A percentile compares a stretch with the other conserved stretches of the same genome.
These are phyloP conservation scores for Xerocomus spinulosus DNA, from an alignment of 768 basidiomycete species.

Conservation along the genomic window DNA sequence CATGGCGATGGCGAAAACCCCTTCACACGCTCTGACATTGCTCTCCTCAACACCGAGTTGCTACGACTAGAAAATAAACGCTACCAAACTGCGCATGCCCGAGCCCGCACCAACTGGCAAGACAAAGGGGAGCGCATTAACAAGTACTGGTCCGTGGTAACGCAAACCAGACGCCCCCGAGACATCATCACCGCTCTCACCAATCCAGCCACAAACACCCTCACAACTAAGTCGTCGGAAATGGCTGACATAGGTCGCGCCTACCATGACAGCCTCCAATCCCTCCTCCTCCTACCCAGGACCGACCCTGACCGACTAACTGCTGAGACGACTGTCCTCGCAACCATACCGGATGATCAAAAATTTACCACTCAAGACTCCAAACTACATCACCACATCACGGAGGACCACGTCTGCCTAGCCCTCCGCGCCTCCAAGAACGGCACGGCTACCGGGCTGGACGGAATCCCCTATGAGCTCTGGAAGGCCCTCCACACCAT, in stretches of 20 bases:
- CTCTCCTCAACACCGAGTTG: background rate
- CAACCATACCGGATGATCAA: background rate
- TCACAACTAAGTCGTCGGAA: slow-evolving; percentile 3
- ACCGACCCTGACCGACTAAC: too few species aligned
- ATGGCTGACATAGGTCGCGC: slow-evolving; percentile 30
- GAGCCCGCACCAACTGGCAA: background rate
- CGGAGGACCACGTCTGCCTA: slow-evolving; percentile 9
- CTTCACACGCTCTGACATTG: too few species aligned
- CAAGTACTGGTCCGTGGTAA: slow-evolving; percentile 17
- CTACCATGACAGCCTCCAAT: slow-evolving; percentile 23
- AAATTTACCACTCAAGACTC: background rate
- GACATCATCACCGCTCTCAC: slow-evolving; percentile 18
- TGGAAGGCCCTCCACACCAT: slow-evolving; percentile 19
- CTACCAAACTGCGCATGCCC: background rate
- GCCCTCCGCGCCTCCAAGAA: slow-evolving; percentile 9
- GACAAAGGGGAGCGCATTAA: background rate
- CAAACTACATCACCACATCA: background rate
- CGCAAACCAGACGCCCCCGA: slow-evolving; percentile 8
- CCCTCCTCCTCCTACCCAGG: too few species aligned
- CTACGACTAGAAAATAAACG: background rate
- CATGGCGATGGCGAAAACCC: too few species aligned
- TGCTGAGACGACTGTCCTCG: too few species aligned
- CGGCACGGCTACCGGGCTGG: slow-evolving; percentile 20
- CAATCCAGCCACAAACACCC: background rate
- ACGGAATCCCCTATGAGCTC: slow-evolving; percentile 27